phyloP scores from a whole-genome alignment of 352 stramenopile genomes.

The Pythium phragmiticola region DNA sequence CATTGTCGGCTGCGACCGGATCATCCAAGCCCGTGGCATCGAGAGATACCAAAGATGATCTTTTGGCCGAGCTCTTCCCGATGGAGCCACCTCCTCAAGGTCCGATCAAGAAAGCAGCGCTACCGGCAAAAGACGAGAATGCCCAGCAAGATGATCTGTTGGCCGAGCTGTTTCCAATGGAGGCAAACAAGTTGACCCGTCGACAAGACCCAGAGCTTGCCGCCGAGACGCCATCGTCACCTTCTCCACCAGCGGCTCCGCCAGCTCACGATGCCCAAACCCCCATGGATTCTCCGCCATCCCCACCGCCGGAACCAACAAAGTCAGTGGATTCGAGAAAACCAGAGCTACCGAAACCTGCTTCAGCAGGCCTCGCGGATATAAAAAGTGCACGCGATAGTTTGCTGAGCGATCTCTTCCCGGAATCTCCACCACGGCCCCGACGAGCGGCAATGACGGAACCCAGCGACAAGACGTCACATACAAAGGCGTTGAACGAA shows the following conservation, averaged over 20 bases:
- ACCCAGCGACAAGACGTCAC: background rate
- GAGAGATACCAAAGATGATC: conserved; percentile 14
- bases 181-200: background rate
- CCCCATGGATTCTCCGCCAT: background rate
- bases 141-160: conserved; percentile 28
- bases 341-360: background rate
- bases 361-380: background rate
- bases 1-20: background rate
- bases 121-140: conserved; percentile 12
- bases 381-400: conserved; percentile 42
- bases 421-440: conserved; percentile 37
- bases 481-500: background rate
- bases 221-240: background rate
- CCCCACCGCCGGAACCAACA: background rate
- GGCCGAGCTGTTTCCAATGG: conserved; percentile 22
- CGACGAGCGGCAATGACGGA: background rate
- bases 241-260: background rate
- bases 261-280: background rate
- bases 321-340: background rate
- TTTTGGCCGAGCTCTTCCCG: conserved; percentile 24
- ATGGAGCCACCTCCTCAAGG: conserved; percentile 2
- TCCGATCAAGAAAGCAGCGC: background rate
- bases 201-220: background rate
- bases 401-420: conserved; percentile 53
- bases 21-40: background rate